Conservation (phyloP, 345 rosid species). For the Ceriops zippeliana region DNA sequence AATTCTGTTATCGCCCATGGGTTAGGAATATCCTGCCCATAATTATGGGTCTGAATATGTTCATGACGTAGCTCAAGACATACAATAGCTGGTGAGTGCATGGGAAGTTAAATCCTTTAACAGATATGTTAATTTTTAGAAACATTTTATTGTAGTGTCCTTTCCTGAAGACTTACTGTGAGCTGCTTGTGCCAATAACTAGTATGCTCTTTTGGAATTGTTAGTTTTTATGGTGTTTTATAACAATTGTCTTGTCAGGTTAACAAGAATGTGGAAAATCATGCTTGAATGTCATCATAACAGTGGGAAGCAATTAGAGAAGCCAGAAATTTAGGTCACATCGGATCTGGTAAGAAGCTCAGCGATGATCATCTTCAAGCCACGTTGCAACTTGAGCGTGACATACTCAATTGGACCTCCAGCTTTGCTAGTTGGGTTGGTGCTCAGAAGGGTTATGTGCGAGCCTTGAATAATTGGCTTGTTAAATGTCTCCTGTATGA, state of each 20-base stretch:
- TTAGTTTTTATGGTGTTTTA: constrained; percentile 13
- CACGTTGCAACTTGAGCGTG: constrained; percentile 67
- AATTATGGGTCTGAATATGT: too few species aligned
- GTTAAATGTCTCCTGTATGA: constrained; percentile 71
- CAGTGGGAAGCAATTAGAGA: constrained; percentile 75
- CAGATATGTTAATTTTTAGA: too few species aligned
- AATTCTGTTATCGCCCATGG: too few species aligned
- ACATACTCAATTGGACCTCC: constrained; percentile 67
- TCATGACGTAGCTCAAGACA: too few species aligned
- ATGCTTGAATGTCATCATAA: constrained; percentile 88
- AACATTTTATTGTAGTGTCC: too few species aligned
- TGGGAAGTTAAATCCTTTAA: too few species aligned
- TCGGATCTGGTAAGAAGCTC: constrained; percentile 56
- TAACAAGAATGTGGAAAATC: constrained; percentile 86
- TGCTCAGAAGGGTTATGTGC: constrained; percentile 72
- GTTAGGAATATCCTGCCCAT: too few species aligned
- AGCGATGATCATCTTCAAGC: constrained; percentile 65
- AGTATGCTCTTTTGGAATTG: neutral
- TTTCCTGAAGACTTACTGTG: too few species aligned
- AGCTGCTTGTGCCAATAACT: too few species aligned
- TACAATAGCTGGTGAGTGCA: too few species aligned
- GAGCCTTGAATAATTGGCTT: constrained; percentile 83
- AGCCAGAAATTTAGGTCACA: constrained; percentile 56
- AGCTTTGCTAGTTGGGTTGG: constrained; percentile 75
- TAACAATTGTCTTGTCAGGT: constrained; percentile 41